phyloP scores from a whole-genome alignment of 2,329 filamentous ascomycete species.

The Thermochaetoides dissita region DNA sequence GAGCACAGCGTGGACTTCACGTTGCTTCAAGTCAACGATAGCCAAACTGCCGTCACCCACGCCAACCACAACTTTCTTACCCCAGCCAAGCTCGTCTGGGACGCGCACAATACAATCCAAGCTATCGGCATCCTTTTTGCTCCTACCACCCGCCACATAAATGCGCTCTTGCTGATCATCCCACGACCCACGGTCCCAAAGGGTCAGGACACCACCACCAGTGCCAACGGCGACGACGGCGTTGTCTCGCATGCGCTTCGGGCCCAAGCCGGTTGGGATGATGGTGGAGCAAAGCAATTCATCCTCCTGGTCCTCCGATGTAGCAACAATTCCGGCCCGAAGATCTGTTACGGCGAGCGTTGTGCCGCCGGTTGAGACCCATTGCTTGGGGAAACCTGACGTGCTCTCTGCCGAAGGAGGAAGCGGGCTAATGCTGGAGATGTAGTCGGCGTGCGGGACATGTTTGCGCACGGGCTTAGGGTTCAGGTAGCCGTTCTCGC shows the following conservation, averaged over 20 bases:
- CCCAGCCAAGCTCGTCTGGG: slow-evolving; percentile 53
- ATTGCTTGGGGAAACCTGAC: slow-evolving; percentile 84
- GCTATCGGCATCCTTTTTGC: slow-evolving; percentile 50
- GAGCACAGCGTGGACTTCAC: slow-evolving; percentile 54
- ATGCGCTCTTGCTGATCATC: slow-evolving; percentile 89
- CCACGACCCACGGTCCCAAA: slow-evolving; percentile 93
- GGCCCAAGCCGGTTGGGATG: slow-evolving; percentile 56
- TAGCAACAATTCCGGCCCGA: slow-evolving; percentile 69
- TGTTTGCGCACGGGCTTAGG: slow-evolving; percentile 64
- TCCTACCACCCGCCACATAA: slow-evolving; percentile 50
- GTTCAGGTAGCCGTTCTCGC: slow-evolving; percentile 40
- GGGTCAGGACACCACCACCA: slow-evolving; percentile 66
- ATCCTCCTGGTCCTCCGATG: slow-evolving; percentile 89
- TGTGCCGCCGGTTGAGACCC: slow-evolving; percentile 82
- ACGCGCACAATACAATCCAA: slow-evolving; percentile 64
- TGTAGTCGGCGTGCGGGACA: slow-evolving; percentile 81
- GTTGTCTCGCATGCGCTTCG: slow-evolving; percentile 49
- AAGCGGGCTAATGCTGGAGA: slow-evolving; percentile 74
- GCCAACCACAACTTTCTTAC: slow-evolving; percentile 64
- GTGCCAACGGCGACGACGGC: slow-evolving; percentile 66
- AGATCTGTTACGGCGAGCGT: slow-evolving; percentile 85
- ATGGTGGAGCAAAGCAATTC: slow-evolving; percentile 73
- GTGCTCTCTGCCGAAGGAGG: slow-evolving; percentile 69
- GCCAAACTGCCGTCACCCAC: slow-evolving; percentile 67
- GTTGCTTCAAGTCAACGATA: slow-evolving; percentile 59